Evolutionary conservation across 305 asterid species (phyloP), one percentile per base, ranked within the genome.

Genomic region (Fraxinus sp.): DNA sequence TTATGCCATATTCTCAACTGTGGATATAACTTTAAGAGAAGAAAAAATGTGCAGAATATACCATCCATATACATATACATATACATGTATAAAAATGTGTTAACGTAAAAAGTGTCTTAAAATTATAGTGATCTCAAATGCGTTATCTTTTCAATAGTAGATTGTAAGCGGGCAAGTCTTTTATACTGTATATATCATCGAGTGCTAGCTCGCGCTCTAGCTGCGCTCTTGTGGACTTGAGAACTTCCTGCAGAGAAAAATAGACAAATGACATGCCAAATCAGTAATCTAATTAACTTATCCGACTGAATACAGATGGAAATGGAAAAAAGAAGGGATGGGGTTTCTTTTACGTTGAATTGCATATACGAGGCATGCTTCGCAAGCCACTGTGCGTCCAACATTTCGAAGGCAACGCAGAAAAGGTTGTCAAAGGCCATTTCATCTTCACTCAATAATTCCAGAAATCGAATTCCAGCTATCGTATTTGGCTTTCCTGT

Each of bases 291-390:
- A 49, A 16, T 66, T 66, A 35, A 74, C 62, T n/a, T 8, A 41
- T 62, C 32, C 2, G 10, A 77, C 16, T 41, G 37, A 75, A 70
- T 0, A 49, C 5, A 30, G 7, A 24, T 2, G 22, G 10, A 22
- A 10, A 13, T 1, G 8, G 20, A 70, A 3, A 9, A 14, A 28
- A 2, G 64, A 13, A 70, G 32, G 39, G 81, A 41, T 1, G n/a
- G 35, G 49, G 75, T 77, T 82, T 70, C 20, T 3, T 92, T 85
- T 85, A 96, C 99, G 37, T 96, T 94, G 78, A 96, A 96, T 84
- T 96, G 93, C 98, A 94, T 96, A 80, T 96, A 96, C 5, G 99
- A 96, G 55, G 99, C 99, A 9, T 91, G 97, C 79, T 87, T 96
- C 0, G 87, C 94, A 37, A 96, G 97, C 98, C 99, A 94, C 82